Evolutionary conservation across 352 stramenopile genomes (phyloP).

Genomic region (Pythium plurisporium): DNA sequence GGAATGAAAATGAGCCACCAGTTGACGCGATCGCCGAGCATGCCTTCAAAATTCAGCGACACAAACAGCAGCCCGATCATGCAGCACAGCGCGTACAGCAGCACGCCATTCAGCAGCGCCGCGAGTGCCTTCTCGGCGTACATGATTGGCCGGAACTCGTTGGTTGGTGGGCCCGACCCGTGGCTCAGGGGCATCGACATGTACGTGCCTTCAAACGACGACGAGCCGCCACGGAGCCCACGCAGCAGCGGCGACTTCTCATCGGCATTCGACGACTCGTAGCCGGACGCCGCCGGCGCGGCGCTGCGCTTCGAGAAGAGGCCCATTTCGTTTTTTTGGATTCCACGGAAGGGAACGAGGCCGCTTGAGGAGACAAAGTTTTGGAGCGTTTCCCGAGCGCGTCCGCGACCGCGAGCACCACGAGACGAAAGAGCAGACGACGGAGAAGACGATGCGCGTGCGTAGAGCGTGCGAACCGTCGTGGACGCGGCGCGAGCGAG

Average conservation of each 20-base stretch:
- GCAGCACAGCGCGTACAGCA: constrained; percentile 76
- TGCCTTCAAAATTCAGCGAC: constrained; percentile 73
- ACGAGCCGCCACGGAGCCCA: constrained; percentile 40
- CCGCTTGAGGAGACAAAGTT: not conserved
- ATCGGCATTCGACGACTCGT: constrained; percentile 13
- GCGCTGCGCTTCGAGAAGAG: not conserved
- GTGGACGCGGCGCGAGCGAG: not conserved
- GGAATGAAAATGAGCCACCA: constrained; percentile 81
- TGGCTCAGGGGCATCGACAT: constrained; percentile 51
- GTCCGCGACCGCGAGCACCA: not conserved
- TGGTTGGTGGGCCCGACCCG: constrained; percentile 23
- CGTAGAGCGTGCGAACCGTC: constrained; percentile 6
- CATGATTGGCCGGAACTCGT: constrained; percentile 71
- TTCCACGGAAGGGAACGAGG: not conserved
- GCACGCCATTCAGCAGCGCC: constrained; percentile 66
- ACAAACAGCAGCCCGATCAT: constrained; percentile 63
- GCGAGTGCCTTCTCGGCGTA: constrained; percentile 74
- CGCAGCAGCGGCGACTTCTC: constrained; percentile 72
- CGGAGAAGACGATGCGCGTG: not conserved
- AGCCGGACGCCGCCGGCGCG: not conserved
- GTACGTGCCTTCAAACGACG: constrained; percentile 66
- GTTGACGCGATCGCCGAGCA: constrained; percentile 56
- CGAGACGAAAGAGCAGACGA: not conserved
- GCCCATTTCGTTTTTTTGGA: constrained; percentile 3
- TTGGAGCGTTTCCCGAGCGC: too few relatives aligned